Base-by-base conservation (phyloP, 441 rosid species). In the Brassica hybrid region DNA sequence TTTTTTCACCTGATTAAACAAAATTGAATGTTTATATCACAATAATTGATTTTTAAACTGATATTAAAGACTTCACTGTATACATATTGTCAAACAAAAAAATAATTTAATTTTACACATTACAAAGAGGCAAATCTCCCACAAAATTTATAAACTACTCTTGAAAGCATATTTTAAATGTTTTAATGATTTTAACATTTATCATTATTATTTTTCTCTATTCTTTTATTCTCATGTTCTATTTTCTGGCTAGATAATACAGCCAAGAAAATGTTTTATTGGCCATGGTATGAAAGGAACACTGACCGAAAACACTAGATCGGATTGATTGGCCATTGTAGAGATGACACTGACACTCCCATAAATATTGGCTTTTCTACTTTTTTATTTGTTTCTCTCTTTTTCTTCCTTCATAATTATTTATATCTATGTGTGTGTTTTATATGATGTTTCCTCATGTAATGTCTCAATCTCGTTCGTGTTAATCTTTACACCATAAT, bases 351-450 rank as follows among this genome's bases (percentile, higher is more conserved):
- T 69, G 82, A 79, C 82, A 79, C 75, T 69, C 62, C 82, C 79
- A 74, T 79, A 69, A 74, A 79, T 79, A 74, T 74, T 69, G 82
- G 79, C 76, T 79, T 79, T 79, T 79, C 69, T 69, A 69, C 67
- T 68, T 73, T n/a, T n/a, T n/a, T n/a, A n/a, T n/a, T n/a, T n/a
- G n/a, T n/a, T n/a, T n/a, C n/a, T n/a, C n/a, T n/a, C n/a, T n/a
- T n/a, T 27, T 2, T 21, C 0, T 62, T 62, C 4, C 58, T 54
- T 54, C 59, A 54, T 17, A 16, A 54, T 54, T 7, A 54, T 17
- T 17, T 54, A 16, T 17, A 54, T 54, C 7, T 16, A 8, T n/a
- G 21, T 7, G 2, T 61, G 0, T 71, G 1, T n/a, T n/a, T n/a
- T 25, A 0, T 69, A 0, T 25, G 54, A 59, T 56, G 78, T 73